Evolutionary conservation across 805 yeast genomes (phyloP).

Genomic region (Brettanomyces nanus): DNA sequence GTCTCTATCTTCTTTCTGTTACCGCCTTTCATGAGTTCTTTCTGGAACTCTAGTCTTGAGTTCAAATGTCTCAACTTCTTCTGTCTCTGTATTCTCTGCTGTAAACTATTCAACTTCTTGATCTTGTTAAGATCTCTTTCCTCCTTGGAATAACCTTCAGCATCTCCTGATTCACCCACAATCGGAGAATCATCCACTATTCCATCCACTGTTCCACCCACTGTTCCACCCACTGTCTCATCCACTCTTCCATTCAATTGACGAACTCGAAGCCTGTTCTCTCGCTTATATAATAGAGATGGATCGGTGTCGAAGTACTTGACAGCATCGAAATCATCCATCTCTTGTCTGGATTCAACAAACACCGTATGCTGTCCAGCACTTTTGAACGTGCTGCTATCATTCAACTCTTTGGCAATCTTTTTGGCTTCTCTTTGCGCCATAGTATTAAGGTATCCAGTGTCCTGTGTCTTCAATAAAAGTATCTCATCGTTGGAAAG

Average conservation of each 20-base stretch:
- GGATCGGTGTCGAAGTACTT: constrained; percentile 64
- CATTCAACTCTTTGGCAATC: constrained; percentile 47
- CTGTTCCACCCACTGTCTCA: constrained; percentile 11
- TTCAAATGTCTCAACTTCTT: constrained; percentile 61
- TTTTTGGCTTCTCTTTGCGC: constrained; percentile 61
- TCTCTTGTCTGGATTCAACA: constrained; percentile 55
- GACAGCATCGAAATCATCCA: constrained; percentile 54
- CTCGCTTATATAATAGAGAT: constrained; percentile 51
- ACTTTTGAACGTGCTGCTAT: constrained; percentile 40
- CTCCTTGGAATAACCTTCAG: constrained; percentile 13
- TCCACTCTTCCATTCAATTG: constrained; percentile 43
- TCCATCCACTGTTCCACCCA: neutral
- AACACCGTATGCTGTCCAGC: constrained; percentile 78
- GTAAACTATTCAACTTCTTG: constrained; percentile 50
- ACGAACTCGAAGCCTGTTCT: constrained; percentile 57
- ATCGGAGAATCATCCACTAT: constrained; percentile 20
- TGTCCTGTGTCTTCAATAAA: constrained; percentile 83
- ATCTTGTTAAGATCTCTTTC: constrained; percentile 42
- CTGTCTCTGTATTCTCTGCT: constrained; percentile 63
- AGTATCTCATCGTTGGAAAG: constrained; percentile 69
- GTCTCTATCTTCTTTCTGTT: constrained; percentile 68
- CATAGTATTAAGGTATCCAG: constrained; percentile 73
- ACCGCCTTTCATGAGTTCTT: constrained; percentile 88
- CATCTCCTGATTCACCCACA: constrained; percentile 13
- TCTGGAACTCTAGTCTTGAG: constrained; percentile 64